Base-by-base conservation (phyloP, 805 yeast genomes). In the Crinitomyces ghanaensis region DNA sequence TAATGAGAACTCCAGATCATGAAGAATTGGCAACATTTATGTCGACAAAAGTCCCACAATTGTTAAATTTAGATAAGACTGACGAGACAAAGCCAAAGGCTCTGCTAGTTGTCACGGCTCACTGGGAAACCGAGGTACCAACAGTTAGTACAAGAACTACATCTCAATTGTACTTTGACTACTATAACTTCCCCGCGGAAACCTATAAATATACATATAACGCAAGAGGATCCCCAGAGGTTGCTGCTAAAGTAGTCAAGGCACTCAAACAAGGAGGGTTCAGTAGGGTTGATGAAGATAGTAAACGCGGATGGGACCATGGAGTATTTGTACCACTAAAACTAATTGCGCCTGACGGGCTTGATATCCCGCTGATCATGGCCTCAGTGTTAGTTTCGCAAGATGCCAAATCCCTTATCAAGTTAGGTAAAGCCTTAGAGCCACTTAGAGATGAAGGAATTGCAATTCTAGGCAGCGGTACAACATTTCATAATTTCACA, bases 91-190 rank as follows among this genome's bases (percentile, higher is more conserved):
- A 22, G 19, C 33, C 33, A 9, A 29, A 24, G 19, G 37, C 34
- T 5, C 26, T 34, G 2, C 21, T 30, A 11, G 26, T 34, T n/a
- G 29, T 34, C 3, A 34, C 34, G 5, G 37, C 37, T 11, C 37
- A 34, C 27, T 34, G 37, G 37, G 37, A 34, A n/a, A 29, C 37
- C 22, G 8, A 22, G 4, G 31, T 28, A n/a, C 37, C 37, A 7
- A 24, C 22, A 6, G 37, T 34, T 14, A 29, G 33, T n/a, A 19
- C 37, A 2, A 20, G 37, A 3, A 16, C 26, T 6, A 9, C 22
- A 4, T 34, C 37, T 2, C 18, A 34, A 19, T 21, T 34, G 14
- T 14, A 23, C 11, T 34, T 21, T 13, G 37, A 34, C 16, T 34
- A 34, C 25, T 28, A 21, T 12, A 33, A 33, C 6, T 34, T 34